These are phyloP conservation scores for Nicotiana otophora DNA, from an alignment of 257 asterid species.

Conservation along the genomic window DNA sequence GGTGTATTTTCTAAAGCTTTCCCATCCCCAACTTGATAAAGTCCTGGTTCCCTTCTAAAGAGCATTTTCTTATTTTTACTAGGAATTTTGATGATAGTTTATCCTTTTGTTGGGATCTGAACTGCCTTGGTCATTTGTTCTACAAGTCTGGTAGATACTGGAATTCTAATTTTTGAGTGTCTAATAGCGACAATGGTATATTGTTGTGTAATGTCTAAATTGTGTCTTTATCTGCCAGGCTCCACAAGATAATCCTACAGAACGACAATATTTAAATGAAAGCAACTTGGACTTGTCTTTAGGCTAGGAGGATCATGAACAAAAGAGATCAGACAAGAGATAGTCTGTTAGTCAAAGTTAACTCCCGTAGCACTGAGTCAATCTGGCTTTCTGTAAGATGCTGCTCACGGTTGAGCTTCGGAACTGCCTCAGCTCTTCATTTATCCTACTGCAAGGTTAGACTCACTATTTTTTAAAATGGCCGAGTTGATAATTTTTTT, in stretches of 20 bases:
- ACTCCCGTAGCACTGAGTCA: background rate
- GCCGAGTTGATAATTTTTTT: background rate
- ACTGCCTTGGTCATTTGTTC: background rate
- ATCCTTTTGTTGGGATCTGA: background rate
- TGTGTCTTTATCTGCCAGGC: conserved; percentile 29
- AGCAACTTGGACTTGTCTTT: conserved; percentile 69
- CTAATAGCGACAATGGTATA: background rate
- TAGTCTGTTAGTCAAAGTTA: conserved; percentile 14
- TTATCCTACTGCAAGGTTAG: background rate
- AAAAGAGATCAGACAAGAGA: conserved; percentile 29
- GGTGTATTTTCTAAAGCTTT: background rate
- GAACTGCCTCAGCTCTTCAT: background rate
- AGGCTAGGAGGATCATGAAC: conserved; percentile 42
- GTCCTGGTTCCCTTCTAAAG: background rate
- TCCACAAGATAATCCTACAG: conserved; percentile 21
- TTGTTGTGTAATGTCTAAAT: background rate
- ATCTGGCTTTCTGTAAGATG: background rate
- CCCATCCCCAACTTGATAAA: background rate
- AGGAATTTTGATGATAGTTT: background rate
- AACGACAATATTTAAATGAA: conserved; percentile 67
- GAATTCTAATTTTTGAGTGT: background rate
- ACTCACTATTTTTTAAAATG: background rate
- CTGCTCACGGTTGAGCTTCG: background rate
- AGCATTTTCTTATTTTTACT: background rate
- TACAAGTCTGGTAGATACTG: background rate